Base-by-base conservation (phyloP, 331 rosid species). In the Malus hybrid region DNA sequence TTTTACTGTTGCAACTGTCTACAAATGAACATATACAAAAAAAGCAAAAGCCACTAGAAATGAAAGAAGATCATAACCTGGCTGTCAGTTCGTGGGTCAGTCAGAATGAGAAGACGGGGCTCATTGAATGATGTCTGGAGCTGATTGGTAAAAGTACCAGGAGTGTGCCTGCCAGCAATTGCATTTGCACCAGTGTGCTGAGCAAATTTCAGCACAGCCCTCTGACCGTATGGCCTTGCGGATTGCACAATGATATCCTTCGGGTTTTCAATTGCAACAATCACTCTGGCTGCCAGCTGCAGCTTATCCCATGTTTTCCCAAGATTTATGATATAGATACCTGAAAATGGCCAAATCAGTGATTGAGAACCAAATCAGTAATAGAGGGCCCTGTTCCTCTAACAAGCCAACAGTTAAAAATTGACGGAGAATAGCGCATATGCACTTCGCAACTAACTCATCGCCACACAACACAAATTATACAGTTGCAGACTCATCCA, bases 241-340 rank as follows among this genome's bases (percentile, higher is more conserved):
- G 96, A 91, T 82, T 89, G 95, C 28, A 93, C 97, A 73, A 91
- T 91, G 26, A 93, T 93, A 63, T 84, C 93, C 77, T 89, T 85
- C 7, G 93, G 88, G 53, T 84, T 91, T 79, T 93, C 98, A 60
- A 91, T 93, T 1, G 88, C 90, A 53, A 89, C 97, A 44, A 93
- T 93, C 63, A 91, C 87, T 86, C 98, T 86, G 26, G 97, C 96
- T 16, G 96, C 95, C 20, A 86, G 86, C 64, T 81, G 89, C 10
- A 91, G 97, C 79, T 87, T 90, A 29, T 90, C 94, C 96, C 94
- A 87, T 19, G 98, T 88, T 68, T 89, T 93, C 0, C 97, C 97
- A 68, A 92, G 86, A 78, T 92, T 92, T 65, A 92, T 92, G 1
- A 90, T 88, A 64, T 88, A 88, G 18, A 92, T 90, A 48, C 93